These are phyloP conservation scores for Sabuloglossum arenarium DNA, from an alignment of 495 filamentous ascomycete genomes.

Conservation along the genomic window DNA sequence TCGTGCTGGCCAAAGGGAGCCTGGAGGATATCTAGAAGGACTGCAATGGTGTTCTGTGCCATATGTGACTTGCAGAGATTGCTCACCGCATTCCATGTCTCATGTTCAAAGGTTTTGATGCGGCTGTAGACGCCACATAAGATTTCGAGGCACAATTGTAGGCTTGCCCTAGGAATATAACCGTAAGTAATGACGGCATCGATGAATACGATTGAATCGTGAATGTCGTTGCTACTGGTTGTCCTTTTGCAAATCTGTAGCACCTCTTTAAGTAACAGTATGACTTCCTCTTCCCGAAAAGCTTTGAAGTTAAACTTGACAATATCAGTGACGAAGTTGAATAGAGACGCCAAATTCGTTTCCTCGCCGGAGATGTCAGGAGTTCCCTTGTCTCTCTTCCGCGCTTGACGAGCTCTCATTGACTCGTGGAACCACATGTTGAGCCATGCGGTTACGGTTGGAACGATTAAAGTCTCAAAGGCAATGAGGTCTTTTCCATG, in stretches of 20 bases:
- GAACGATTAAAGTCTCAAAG: conserved; percentile 39
- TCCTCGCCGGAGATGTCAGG: conserved; percentile 38
- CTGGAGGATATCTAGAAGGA: conserved; percentile 40
- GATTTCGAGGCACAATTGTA: conserved; percentile 51
- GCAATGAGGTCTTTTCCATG: conserved; percentile 40
- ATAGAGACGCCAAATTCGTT: conserved; percentile 42
- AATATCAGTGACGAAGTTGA: conserved; percentile 54
- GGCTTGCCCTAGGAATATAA: conserved; percentile 43
- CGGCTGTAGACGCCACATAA: conserved; percentile 67
- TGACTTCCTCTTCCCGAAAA: conserved; percentile 45
- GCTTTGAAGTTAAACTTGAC: conserved; percentile 69
- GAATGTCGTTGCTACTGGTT: conserved; percentile 48
- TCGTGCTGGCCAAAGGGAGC: conserved; percentile 24
- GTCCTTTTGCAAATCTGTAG: conserved; percentile 60
- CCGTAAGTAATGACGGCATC: conserved; percentile 63
- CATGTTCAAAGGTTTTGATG: conserved; percentile 43
- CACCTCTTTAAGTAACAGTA: conserved; percentile 40
- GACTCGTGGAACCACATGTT: conserved; percentile 31
- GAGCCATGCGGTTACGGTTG: conserved; percentile 37
- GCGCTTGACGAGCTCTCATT: conserved; percentile 23
- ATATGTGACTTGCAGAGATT: conserved; percentile 65
- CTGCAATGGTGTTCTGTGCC: conserved; percentile 44
- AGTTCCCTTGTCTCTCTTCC: conserved; percentile 15
- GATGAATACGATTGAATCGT: conserved; percentile 53
- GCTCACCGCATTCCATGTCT: conserved; percentile 53